Evolutionary conservation across 352 stramenopile species (phyloP).

Genomic region (Phytophthora brassicae): DNA sequence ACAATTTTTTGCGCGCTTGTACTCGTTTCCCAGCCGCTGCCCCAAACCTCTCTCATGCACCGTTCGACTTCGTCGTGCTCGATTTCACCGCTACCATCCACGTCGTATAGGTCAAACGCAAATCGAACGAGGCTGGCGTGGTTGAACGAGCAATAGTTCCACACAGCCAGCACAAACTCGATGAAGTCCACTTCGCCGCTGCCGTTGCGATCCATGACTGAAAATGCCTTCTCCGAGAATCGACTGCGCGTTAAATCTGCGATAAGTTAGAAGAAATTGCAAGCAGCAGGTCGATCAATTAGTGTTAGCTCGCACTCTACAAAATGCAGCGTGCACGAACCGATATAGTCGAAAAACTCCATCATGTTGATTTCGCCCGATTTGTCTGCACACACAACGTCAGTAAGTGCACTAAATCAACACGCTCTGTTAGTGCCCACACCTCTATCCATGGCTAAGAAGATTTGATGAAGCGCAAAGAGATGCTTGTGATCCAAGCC

Average conservation of each 20-base stretch:
- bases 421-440: background rate
- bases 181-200: conserved; percentile 74
- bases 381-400: conserved; percentile 34
- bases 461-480: conserved; percentile 53
- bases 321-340: conserved; percentile 20
- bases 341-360: conserved; percentile 75
- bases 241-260: conserved; percentile 54
- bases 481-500: conserved; percentile 54
- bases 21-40: conserved; percentile 52
- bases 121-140: conserved; percentile 62
- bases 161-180: conserved; percentile 75
- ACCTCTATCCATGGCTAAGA: conserved; percentile 59
- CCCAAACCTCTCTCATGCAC: conserved; percentile 66
- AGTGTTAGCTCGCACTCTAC: background rate
- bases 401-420: background rate
- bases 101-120: conserved; percentile 75
- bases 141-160: conserved; percentile 82
- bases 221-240: conserved; percentile 75
- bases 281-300: background rate
- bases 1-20: conserved; percentile 58
- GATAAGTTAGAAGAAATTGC: no score
- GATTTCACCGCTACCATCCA: conserved; percentile 70
- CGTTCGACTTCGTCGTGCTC: conserved; percentile 48
- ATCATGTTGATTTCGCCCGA: conserved; percentile 65
- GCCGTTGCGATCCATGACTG: conserved; percentile 68